Conservation (phyloP, 2,329 filamentous ascomycete genomes). For the Daldinia sp. region DNA sequence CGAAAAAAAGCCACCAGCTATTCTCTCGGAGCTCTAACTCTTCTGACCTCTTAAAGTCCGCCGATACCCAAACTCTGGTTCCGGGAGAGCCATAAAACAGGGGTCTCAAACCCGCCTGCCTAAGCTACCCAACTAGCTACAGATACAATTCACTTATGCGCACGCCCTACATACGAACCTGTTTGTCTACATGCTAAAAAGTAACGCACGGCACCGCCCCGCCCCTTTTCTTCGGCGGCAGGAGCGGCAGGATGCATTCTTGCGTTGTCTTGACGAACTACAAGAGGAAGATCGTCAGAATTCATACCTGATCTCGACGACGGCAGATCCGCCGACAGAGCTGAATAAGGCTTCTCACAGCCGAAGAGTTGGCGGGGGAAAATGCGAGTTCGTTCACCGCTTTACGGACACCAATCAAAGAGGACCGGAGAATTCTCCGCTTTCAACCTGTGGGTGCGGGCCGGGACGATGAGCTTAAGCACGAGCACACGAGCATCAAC, state of each 20-base stretch:
- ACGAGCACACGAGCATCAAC: neutral
- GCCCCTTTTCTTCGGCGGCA: neutral
- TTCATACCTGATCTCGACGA: neutral
- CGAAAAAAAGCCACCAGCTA: neutral
- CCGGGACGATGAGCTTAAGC: conserved; percentile 3
- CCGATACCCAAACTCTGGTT: neutral
- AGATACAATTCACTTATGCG: neutral
- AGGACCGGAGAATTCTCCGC: neutral
- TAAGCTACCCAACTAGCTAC: neutral
- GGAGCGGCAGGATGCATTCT: neutral
- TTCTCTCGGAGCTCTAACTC: neutral
- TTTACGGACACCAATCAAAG: neutral
- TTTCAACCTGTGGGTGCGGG: neutral
- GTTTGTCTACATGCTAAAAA: neutral
- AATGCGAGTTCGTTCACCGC: neutral
- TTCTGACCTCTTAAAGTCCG: neutral
- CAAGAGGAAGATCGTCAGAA: neutral
- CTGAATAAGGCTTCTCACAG: neutral
- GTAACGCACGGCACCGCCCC: neutral
- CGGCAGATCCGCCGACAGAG: neutral
- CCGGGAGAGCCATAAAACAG: conserved; percentile 3
- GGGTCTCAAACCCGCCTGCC: neutral
- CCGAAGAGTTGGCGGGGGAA: neutral
- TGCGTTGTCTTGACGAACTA: neutral
- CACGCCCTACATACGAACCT: neutral